Percentiles rank a stretch among this genome's conserved stretches.
Conservation (phyloP, 306 rosid genomes). For the Quercus variabilis region DNA sequence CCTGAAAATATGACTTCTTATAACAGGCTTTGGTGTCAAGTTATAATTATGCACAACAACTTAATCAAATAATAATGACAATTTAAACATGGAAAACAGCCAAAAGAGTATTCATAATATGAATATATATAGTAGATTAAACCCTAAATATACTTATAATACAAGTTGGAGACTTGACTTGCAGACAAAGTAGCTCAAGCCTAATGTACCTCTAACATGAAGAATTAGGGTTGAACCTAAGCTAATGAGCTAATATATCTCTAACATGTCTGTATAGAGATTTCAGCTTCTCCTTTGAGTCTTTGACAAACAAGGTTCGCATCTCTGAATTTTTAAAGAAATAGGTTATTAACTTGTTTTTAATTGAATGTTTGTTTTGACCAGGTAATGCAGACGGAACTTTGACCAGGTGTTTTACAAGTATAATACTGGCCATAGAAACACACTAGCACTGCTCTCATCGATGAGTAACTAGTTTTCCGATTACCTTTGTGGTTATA, state of each 20-base stretch:
- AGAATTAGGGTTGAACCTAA: too few relatives aligned
- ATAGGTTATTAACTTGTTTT: background rate
- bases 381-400: background rate
- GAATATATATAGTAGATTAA: too few relatives aligned
- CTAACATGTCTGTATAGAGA: constrained; percentile 48
- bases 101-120: background rate
- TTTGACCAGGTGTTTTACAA: background rate
- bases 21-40: background rate
- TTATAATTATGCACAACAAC: background rate
- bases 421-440: background rate
- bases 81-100: background rate
- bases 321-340: constrained; percentile 1
- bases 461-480: background rate
- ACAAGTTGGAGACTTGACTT: too few relatives aligned
- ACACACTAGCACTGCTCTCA: too few relatives aligned
- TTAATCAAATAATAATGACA: background rate
- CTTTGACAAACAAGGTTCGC: constrained; percentile 72
- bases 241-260: too few relatives aligned
- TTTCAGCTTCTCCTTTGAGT: constrained; percentile 76
- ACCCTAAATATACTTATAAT: too few relatives aligned
- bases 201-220: too few relatives aligned
- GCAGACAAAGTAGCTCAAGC: too few relatives aligned
- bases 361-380: background rate
- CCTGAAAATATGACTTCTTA: background rate
- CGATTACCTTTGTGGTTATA: background rate